Conservation (phyloP, 1,284 basidiomycete genomes). For the Leucoagaricus sp. region DNA sequence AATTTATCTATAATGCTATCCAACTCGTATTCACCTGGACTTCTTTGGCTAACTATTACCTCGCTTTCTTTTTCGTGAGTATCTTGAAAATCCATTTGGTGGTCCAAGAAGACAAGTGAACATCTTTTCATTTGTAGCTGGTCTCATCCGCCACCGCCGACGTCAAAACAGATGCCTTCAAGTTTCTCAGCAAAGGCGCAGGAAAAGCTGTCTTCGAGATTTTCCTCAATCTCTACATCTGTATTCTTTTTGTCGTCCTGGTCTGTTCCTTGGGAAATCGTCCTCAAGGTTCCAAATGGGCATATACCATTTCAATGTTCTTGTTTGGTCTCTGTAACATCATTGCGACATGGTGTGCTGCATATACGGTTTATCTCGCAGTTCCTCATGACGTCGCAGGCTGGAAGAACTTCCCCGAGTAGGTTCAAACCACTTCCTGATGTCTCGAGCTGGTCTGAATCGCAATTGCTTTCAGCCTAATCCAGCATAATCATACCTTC, state of each 20-base stretch:
- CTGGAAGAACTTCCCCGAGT: slow-evolving; percentile 73
- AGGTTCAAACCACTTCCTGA: slow-evolving; percentile 28
- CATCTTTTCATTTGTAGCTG: slow-evolving; percentile 43
- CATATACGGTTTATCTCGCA: slow-evolving; percentile 83
- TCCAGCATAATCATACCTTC: slow-evolving; percentile 69
- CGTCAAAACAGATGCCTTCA: slow-evolving; percentile 68
- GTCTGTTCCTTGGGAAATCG: slow-evolving; percentile 87
- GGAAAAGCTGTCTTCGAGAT: slow-evolving; percentile 79
- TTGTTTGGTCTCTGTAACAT: slow-evolving; percentile 75
- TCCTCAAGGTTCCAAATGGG: slow-evolving; percentile 86
- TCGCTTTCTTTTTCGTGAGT: slow-evolving; percentile 83
- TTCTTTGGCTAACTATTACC: slow-evolving; percentile 79
- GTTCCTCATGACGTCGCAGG: slow-evolving; percentile 73
- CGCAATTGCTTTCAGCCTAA: slow-evolving; percentile 41
- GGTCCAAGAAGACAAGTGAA: slow-evolving; percentile 8
- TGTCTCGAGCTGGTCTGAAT: background rate
- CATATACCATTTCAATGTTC: slow-evolving; percentile 73
- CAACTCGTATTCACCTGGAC: slow-evolving; percentile 87
- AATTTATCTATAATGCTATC: slow-evolving; percentile 82
- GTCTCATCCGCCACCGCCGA: slow-evolving; percentile 74
- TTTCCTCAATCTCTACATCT: slow-evolving; percentile 83
- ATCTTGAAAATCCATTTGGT: background rate
- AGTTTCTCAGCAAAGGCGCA: slow-evolving; percentile 70
- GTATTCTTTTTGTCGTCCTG: slow-evolving; percentile 70
- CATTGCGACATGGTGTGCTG: slow-evolving; percentile 87